A percentile compares a stretch with the other conserved stretches of the same genome.
Conservation (phyloP, 1,284 basidiomycete genomes). For the Pyrrhoderma noxium region DNA sequence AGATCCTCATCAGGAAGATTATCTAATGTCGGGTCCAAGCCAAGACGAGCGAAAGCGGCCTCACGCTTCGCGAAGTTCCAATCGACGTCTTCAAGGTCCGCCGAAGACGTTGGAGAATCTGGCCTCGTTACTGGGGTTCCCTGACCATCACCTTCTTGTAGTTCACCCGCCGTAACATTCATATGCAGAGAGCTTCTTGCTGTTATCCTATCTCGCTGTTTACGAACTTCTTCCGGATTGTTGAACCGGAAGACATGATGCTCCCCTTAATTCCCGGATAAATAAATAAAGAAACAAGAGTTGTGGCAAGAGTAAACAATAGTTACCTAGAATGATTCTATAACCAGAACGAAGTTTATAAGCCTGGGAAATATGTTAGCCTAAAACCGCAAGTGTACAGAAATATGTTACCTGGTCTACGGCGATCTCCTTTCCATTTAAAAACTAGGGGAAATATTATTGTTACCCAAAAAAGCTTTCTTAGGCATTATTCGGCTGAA, state of each 20-base stretch:
- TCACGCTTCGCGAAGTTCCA: conserved; percentile 93
- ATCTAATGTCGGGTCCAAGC: conserved; percentile 81
- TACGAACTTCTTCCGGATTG: conserved; percentile 90
- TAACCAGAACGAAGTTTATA: conserved; percentile 87
- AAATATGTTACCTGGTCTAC: conserved; percentile 54
- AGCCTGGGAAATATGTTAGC: conserved; percentile 37
- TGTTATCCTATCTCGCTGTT: conserved; percentile 73
- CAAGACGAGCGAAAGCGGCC: conserved; percentile 77
- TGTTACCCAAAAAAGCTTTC: conserved; percentile 2
- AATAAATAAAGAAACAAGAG: conserved; percentile 14
- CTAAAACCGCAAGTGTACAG: conserved; percentile 23
- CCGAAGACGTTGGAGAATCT: conserved; percentile 64
- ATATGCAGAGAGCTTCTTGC: conserved; percentile 61
- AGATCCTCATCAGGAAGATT: conserved; percentile 89
- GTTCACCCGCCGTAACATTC: conserved; percentile 54
- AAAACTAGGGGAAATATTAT: conserved; percentile 44
- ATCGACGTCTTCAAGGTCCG: conserved; percentile 72
- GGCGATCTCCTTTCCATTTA: conserved; percentile 86
- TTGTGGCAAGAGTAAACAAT: conserved; percentile 21
- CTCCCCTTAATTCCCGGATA: conserved; percentile 53
- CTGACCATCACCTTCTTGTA: conserved; percentile 40
- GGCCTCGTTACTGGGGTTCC: conserved; percentile 56
- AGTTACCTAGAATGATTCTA: conserved; percentile 83
- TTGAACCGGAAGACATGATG: conserved; percentile 98
- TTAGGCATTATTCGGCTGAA: conserved; percentile 16